phyloP scores from a whole-genome alignment of 1,139 yeast species.

The Blastobotrys arbuscula region DNA sequence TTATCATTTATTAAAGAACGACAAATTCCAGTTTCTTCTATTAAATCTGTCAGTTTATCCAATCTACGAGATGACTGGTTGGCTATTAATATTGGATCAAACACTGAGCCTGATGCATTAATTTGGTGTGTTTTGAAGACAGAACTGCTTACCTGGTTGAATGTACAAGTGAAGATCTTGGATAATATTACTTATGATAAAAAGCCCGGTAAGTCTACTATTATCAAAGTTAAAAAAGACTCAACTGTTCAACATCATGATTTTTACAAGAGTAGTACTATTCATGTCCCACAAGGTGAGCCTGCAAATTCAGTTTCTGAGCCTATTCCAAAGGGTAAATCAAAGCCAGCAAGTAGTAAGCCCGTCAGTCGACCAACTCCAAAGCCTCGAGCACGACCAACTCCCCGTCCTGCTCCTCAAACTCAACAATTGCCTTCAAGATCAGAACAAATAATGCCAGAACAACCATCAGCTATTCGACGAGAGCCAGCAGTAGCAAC shows the following conservation, averaged over 20 bases:
- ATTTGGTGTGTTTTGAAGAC: constrained; percentile 83
- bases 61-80: constrained; percentile 90
- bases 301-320: constrained; percentile 68
- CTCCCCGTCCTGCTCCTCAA: constrained; percentile 14
- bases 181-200: constrained; percentile 77
- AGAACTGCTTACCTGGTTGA: constrained; percentile 73
- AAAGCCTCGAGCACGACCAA: constrained; percentile 12
- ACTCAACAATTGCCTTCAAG: constrained; percentile 8
- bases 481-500: constrained; percentile 16
- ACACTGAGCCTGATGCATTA: constrained; percentile 67
- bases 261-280: constrained; percentile 80
- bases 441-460: constrained; percentile 13
- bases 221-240: constrained; percentile 62
- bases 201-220: constrained; percentile 74
- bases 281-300: constrained; percentile 73
- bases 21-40: constrained; percentile 53
- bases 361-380: constrained; percentile 13
- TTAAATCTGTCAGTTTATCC: constrained; percentile 64
- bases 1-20: constrained; percentile 63
- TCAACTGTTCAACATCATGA: constrained; percentile 54
- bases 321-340: constrained; percentile 58
- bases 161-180: constrained; percentile 60
- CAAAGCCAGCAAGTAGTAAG: constrained; percentile 28
- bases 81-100: constrained; percentile 53
- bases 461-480: constrained; percentile 14